Evolutionary conservation across 129 eudicot species (phyloP).

Genomic region (Escallonia herrerae): DNA sequence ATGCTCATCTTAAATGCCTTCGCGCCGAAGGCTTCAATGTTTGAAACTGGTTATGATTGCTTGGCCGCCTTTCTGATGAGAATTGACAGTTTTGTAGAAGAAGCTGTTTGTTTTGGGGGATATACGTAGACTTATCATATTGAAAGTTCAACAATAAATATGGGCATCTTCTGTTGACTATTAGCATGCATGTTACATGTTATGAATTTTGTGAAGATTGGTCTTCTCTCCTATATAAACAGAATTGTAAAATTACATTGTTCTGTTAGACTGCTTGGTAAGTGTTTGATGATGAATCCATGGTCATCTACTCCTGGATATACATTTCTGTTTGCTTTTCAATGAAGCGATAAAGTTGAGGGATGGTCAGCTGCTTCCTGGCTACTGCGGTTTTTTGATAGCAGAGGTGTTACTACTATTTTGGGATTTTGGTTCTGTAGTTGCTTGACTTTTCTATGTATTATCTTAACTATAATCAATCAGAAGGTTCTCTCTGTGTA

Average conservation of each 20-base stretch:
- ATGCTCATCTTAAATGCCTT: constrained; percentile 84
- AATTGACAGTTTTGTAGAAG: constrained; percentile 13
- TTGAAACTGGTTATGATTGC: constrained; percentile 17
- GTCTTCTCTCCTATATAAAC: constrained; percentile 8
- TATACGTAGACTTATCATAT: not conserved
- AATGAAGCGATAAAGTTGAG: not conserved
- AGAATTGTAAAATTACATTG: not conserved
- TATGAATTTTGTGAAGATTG: constrained; percentile 9
- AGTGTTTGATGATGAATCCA: not conserved
- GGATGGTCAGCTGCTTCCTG: not conserved
- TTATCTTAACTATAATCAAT: no score
- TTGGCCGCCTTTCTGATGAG: not conserved
- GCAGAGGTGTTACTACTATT: not conserved
- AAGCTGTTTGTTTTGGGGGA: constrained; percentile 14
- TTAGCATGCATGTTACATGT: not conserved
- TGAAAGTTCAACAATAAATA: constrained; percentile 20
- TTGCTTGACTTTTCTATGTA: no score
- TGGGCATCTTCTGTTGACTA: not conserved
- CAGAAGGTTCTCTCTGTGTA: no score
- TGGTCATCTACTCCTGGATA: not conserved
- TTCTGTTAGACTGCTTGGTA: not conserved
- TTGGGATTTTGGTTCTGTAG: no score
- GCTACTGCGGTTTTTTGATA: not conserved
- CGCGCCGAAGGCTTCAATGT: constrained; percentile 88
- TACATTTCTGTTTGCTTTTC: not conserved